phyloP scores from a whole-genome alignment of 139 green algal genomes.

The Auxenochlorella pyrenoidosa region DNA sequence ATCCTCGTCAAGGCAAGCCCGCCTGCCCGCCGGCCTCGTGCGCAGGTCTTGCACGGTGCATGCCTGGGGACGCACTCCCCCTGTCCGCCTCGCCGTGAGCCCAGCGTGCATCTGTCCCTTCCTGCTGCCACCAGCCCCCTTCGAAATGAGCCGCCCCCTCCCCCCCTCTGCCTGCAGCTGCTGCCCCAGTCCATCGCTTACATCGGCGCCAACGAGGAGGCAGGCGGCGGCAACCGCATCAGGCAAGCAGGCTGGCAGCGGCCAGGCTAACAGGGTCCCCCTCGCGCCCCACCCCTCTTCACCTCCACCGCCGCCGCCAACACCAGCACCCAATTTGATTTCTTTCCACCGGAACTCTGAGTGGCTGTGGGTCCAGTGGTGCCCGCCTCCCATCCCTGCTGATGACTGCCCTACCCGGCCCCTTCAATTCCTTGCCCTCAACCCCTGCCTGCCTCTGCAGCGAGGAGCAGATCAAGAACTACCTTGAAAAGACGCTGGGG shows the following conservation, averaged over 20 bases:
- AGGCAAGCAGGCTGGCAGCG: constrained; percentile 15
- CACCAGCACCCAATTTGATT: no score
- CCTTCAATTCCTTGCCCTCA: no score
- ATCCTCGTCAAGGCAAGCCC: constrained; percentile 76
- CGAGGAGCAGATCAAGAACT: constrained; percentile 83
- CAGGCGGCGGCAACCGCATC: constrained; percentile 82
- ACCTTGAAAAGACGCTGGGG: constrained; percentile 77
- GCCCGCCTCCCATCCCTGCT: no score
- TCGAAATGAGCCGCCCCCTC: neutral
- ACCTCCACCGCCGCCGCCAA: no score
- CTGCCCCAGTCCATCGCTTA: constrained; percentile 68
- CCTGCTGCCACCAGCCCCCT: neutral
- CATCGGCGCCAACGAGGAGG: constrained; percentile 61
- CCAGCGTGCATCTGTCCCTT: neutral
- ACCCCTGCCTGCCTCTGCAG: neutral
- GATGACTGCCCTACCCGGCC: no score
- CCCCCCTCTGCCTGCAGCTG: constrained; percentile 42
- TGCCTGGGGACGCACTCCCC: neutral
- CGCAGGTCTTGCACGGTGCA: neutral
- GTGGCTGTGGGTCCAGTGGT: no score
- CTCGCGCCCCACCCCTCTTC: neutral
- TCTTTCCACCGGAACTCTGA: no score
- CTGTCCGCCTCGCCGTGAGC: neutral
- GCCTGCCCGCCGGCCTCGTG: neutral
- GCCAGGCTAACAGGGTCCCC: neutral